Conservation (phyloP, 2,329 filamentous ascomycete genomes). For the Colletotrichum orbiculare region DNA sequence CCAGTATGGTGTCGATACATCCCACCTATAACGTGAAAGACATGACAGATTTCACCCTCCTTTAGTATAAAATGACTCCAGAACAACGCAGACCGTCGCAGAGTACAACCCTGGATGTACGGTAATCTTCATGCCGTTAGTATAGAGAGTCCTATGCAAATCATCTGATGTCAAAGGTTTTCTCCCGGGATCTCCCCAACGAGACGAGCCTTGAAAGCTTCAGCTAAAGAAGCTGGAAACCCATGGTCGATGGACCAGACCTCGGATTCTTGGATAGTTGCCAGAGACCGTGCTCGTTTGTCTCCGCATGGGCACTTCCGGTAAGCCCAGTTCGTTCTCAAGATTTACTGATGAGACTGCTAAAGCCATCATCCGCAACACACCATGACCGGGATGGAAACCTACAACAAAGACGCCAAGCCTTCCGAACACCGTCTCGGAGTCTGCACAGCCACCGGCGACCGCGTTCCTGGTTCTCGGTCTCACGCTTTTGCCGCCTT, state of each 20-base stretch:
- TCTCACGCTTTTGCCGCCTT: too few relatives aligned
- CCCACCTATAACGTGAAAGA: slow-evolving; percentile 74
- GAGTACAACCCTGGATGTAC: slow-evolving; percentile 73
- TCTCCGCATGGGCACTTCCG: slow-evolving; percentile 67
- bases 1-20: slow-evolving; percentile 74
- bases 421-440: slow-evolving; percentile 58
- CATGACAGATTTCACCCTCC: slow-evolving; percentile 67
- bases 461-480: slow-evolving; percentile 69
- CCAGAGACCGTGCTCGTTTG: slow-evolving; percentile 67
- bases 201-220: slow-evolving; percentile 66
- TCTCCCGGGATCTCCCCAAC: slow-evolving; percentile 68
- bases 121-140: slow-evolving; percentile 68
- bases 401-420: slow-evolving; percentile 61
- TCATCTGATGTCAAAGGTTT: slow-evolving; percentile 64
- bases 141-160: slow-evolving; percentile 62
- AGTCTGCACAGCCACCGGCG: slow-evolving; percentile 67
- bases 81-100: slow-evolving; percentile 62
- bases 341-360: neutral
- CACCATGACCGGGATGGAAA: slow-evolving; percentile 61
- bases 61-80: slow-evolving; percentile 54
- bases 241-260: slow-evolving; percentile 69
- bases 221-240: slow-evolving; percentile 62
- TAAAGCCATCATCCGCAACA: neutral
- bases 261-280: slow-evolving; percentile 66
- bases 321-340: slow-evolving; percentile 42